Conservation (phyloP, 179 eudicot species). For the Heliamphora pulchella region DNA sequence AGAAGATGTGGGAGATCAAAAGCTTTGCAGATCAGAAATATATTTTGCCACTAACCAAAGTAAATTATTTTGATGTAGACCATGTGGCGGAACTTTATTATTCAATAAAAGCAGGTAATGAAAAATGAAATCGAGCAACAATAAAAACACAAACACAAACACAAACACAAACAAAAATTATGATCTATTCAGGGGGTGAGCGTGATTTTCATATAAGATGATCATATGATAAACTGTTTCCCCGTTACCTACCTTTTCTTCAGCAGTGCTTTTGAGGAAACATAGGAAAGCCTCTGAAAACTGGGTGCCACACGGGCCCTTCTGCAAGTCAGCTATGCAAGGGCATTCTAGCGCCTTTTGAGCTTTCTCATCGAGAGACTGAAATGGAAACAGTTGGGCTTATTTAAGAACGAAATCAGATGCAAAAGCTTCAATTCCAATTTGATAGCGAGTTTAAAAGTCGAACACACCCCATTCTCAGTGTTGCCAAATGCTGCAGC, state of each 20-base stretch:
- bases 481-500: conserved; percentile 68
- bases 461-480: conserved; percentile 42
- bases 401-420: conserved; percentile 21
- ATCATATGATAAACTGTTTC: neutral
- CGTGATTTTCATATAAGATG: conserved; percentile 8
- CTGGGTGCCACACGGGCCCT: conserved; percentile 75
- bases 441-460: neutral
- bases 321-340: conserved; percentile 68
- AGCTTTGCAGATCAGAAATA: neutral
- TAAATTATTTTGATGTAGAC: neutral
- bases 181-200: neutral
- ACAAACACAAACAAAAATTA: no score
- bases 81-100: neutral
- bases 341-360: conserved; percentile 86
- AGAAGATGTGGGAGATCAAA: neutral
- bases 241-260: conserved; percentile 55
- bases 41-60: neutral
- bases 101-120: neutral
- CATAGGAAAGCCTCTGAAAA: conserved; percentile 89
- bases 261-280: conserved; percentile 81
- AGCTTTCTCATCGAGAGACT: conserved; percentile 79
- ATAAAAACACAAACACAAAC: neutral
- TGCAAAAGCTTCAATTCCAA: neutral
- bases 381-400: conserved; percentile 18
- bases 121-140: neutral